Percentiles rank a stretch among this genome's conserved stretches.
These are phyloP conservation scores for Rubroshorea leprosula DNA, from an alignment of 345 rosid genomes.

Conservation along the genomic window DNA sequence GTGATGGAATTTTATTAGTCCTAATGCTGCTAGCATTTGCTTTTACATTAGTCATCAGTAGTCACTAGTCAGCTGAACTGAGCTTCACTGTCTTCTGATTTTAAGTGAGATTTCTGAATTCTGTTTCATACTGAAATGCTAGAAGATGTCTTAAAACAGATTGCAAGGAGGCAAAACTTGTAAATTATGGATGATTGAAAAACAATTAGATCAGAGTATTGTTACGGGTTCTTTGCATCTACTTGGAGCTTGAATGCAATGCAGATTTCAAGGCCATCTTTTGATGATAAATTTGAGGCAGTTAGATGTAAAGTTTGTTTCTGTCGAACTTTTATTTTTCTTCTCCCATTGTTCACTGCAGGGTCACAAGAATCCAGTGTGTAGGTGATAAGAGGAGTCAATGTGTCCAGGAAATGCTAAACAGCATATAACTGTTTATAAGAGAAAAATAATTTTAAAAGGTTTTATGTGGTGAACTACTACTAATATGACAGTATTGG, in stretches of 20 bases:
- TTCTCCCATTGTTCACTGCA: not conserved
- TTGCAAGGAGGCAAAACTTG: not conserved
- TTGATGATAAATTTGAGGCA: not conserved
- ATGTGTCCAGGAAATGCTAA: not conserved
- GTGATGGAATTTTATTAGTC: slow-evolving; percentile 3
- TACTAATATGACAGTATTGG: not conserved
- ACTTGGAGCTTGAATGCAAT: not conserved
- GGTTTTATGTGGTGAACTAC: not conserved
- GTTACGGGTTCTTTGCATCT: not conserved
- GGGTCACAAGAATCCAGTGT: not conserved
- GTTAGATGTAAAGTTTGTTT: not conserved
- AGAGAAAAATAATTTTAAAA: not conserved
- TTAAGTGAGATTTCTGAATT: not conserved
- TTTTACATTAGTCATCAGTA: not conserved
- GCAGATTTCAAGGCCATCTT: not conserved
- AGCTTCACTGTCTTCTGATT: not conserved
- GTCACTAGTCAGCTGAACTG: not conserved
- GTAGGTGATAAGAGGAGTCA: not conserved
- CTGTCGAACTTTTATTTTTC: not conserved
- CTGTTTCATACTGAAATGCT: not conserved
- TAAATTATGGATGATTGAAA: not conserved
- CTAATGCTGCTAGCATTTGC: too few species aligned
- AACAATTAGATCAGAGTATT: not conserved
- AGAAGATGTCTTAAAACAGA: not conserved
- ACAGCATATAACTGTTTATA: not conserved